Evolutionary conservation across 139 green algal genomes (phyloP).

Genomic region (Marvania coccoides): DNA sequence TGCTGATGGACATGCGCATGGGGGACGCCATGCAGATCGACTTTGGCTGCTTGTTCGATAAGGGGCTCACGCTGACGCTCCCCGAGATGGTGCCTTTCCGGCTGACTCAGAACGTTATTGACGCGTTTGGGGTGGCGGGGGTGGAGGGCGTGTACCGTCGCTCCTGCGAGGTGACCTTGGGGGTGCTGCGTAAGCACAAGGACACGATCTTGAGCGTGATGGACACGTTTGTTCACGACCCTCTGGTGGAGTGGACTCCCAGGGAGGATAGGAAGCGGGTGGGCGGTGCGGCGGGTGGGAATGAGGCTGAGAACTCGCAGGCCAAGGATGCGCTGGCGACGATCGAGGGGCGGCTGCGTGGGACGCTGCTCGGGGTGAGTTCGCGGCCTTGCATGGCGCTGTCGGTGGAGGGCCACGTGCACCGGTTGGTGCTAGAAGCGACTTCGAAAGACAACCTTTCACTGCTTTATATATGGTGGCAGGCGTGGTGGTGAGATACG

Average conservation of each 20-base stretch:
- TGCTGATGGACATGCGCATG: constrained; percentile 68
- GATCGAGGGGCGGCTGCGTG: constrained; percentile 64
- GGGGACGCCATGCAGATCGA: constrained; percentile 81
- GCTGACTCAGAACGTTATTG: constrained; percentile 97
- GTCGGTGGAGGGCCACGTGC: constrained; percentile 75
- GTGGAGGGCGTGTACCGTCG: constrained; percentile 80
- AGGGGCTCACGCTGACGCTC: constrained; percentile 60
- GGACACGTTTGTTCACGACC: constrained; percentile 97
- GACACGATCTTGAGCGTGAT: constrained; percentile 83
- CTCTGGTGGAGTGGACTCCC: constrained; percentile 84
- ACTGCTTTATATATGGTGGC: constrained; percentile 94
- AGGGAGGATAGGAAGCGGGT: neutral
- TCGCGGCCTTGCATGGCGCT: constrained; percentile 73
- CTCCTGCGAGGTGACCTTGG: constrained; percentile 80
- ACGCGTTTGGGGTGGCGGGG: constrained; percentile 84
- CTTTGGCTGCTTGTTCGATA: constrained; percentile 95
- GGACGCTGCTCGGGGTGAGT: constrained; percentile 82
- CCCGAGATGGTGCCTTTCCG: constrained; percentile 95
- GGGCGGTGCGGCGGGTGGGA: neutral
- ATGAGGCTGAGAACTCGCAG: constrained; percentile 50
- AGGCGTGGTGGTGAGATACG: constrained; percentile 57
- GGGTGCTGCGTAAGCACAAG: constrained; percentile 51
- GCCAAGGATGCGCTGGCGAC: constrained; percentile 71
- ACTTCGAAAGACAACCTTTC: constrained; percentile 76
- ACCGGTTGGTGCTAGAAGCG: constrained; percentile 84